Base-by-base conservation (phyloP, 176 grass and related monocot genomes). In the Eleusine coracana region DNA sequence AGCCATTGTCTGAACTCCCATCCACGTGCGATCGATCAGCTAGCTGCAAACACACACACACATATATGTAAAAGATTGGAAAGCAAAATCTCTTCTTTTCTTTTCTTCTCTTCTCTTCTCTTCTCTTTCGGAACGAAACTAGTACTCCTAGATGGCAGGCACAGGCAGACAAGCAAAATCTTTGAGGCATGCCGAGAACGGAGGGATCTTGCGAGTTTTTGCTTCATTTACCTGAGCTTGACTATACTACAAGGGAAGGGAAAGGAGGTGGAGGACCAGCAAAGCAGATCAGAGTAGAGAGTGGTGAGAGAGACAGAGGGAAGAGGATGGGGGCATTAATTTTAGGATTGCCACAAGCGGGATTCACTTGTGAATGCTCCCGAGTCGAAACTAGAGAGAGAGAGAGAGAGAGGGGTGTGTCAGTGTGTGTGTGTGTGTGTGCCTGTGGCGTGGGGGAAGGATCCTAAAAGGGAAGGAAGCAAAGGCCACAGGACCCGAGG, bases 1-100 rank as follows among this genome's bases (percentile, higher is more conserved):
- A 76, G 95, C 71, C 90, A 95, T 93, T 85, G 92, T 80, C 88
- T 95, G 84, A 72, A 79, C 90, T 80, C 87, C 91, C 96, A 95
- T 98, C 82, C 66, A 85, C 36, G 10, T 3, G 70, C 77, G 78
- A 45, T 44, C 80, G 37, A 6, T 10, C 65, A 72, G 66, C 88
- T 86, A 72, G 66, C 88, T 86, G 67, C 74, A 66, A 16, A 70
- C 4, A 69, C 5, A 15, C 2, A 21, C 49, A 81, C 45, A 78
- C 51, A 13, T 25, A n/a, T n/a, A 25, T n/a, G n/a, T n/a, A n/a
- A n/a, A 7, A 27, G 5, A 34, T 15, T 5, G 31, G 11, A 17
- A 7, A 5, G 14, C 5, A 44, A 44, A 44, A 44, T 44, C 41
- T 44, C 8, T 44, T 7, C 5, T 44, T 44, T 34, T 34, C 2